These are phyloP conservation scores for Dactylellina parvicollis DNA, from an alignment of 2,329 filamentous ascomycete species.

Conservation along the genomic window DNA sequence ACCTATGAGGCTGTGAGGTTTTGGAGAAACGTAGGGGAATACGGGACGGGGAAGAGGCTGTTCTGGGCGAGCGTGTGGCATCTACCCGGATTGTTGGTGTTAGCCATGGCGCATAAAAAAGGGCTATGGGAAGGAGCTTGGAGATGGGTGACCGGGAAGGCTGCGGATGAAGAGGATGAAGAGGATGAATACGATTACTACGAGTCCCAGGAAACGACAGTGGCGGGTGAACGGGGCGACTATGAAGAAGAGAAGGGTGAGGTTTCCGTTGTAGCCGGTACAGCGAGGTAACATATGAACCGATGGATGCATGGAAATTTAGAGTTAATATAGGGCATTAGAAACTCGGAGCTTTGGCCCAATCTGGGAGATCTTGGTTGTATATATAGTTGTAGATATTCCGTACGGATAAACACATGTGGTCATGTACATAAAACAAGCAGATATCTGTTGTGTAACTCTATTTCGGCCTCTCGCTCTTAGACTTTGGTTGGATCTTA, in stretches of 20 bases:
- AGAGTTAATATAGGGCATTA: not conserved
- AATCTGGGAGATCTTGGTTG: not conserved
- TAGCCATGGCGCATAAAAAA: slow-evolving; percentile 92
- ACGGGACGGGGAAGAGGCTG: slow-evolving; percentile 80
- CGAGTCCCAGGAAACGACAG: slow-evolving; percentile 3
- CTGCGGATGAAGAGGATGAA: slow-evolving; percentile 69
- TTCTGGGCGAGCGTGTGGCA: slow-evolving; percentile 99
- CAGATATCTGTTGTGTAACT: no score
- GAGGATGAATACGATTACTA: slow-evolving; percentile 65
- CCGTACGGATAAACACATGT: not conserved
- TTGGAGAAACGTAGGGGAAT: slow-evolving; percentile 77
- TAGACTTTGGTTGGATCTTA: no score
- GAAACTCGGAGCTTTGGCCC: not conserved
- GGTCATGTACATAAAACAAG: slow-evolving; percentile 9
- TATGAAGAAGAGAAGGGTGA: slow-evolving; percentile 41
- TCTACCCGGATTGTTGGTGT: slow-evolving; percentile 84
- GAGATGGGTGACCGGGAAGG: slow-evolving; percentile 71
- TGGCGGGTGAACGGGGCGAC: slow-evolving; percentile 16
- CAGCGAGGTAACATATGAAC: slow-evolving; percentile 33
- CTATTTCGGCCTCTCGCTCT: no score
- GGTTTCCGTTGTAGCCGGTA: slow-evolving; percentile 40
- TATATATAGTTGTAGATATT: slow-evolving; percentile 3
- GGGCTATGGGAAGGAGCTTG: slow-evolving; percentile 88
- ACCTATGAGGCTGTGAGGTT: slow-evolving; percentile 80
- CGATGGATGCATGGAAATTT: not conserved